Base-by-base conservation (phyloP, 106 monocot species). In the Dioscorea alata region DNA sequence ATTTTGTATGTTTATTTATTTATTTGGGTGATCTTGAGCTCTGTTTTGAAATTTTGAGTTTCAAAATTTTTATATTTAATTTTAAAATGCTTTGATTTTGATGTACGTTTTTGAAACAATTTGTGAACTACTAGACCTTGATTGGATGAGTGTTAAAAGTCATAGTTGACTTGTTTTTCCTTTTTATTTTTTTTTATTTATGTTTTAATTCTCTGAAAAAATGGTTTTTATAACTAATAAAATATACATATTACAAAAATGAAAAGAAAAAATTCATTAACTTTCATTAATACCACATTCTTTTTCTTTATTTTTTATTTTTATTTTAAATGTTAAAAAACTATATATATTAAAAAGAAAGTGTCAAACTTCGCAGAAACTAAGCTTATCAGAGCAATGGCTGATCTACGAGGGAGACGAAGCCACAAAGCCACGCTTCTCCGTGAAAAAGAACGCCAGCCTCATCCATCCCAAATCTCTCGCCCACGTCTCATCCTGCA, bases 341-440 rank as follows among this genome's bases (percentile, higher is more conserved):
- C 18, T 19, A 51, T 28, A 17, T 50, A 8, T 18, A 63, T 49
- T 28, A 28, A 28, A 28, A 28, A 3, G 4, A 32, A 25, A 23
- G 20, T 34, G 3, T 17, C 3, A 13, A 33, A 33, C 17, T 63
- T 63, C 63, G 20, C 74, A 85, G 90, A 94, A 76, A 72, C 75
- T 94, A 50, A 90, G 75, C 35, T 72, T 88, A 8, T 82, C 71
- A 5, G 80, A 82, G 12, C 49, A 85, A 33, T 92, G 88, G 82
- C 31, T 82, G 19, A 71, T 88, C 49, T 83, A 82, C 59, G 59
- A 82, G 20, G 83, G 80, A 22, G 87, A 91, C 50, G 82, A 73
- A 42, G 7, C 72, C 21, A 54, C 21, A 23, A 70, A 75, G 24
- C 87, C 87, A 2, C 69, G 56, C 9, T 85, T 75, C 77, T 76